Evolutionary conservation across 108 stramenopile species (phyloP).

Genomic region (Cyclotella sp.): DNA sequence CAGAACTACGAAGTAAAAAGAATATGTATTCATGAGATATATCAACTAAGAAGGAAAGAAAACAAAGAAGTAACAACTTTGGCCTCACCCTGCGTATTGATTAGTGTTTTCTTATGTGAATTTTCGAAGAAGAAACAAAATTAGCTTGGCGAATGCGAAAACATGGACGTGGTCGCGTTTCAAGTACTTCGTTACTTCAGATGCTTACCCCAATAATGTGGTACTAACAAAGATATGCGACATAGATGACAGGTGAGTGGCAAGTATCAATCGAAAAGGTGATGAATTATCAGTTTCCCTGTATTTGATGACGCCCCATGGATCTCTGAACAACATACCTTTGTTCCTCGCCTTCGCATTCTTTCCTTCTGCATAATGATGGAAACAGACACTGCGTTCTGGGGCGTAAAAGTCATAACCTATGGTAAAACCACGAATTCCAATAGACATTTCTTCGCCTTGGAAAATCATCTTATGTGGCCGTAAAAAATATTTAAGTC

Average conservation of each 20-base stretch:
- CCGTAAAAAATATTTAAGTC: not conserved
- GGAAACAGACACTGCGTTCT: slow-evolving; percentile 85
- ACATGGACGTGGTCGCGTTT: not conserved
- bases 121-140: not conserved
- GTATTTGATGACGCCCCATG: too few species aligned
- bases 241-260: not conserved
- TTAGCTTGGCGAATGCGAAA: not conserved
- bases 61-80: not conserved
- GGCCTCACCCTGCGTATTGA: slow-evolving; percentile 49
- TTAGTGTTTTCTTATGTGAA: slow-evolving; percentile 58
- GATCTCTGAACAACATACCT: too few species aligned
- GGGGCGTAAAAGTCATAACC: slow-evolving; percentile 94
- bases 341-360: slow-evolving; percentile 68
- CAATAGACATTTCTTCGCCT: slow-evolving; percentile 92
- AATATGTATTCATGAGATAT: not conserved
- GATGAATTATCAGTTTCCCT: too few species aligned
- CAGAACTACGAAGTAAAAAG: slow-evolving; percentile 21
- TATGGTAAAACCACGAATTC: slow-evolving; percentile 85
- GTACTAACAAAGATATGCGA: slow-evolving; percentile 32
- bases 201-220: slow-evolving; percentile 65
- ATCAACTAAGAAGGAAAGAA: not conserved
- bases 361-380: slow-evolving; percentile 85
- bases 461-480: slow-evolving; percentile 73
- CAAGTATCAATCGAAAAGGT: not conserved
- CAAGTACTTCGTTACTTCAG: not conserved